A percentile compares a stretch with the other conserved stretches of the same genome.
Conservation (phyloP, 2,329 filamentous ascomycete species). For the Aurifilum marmelostoma region DNA sequence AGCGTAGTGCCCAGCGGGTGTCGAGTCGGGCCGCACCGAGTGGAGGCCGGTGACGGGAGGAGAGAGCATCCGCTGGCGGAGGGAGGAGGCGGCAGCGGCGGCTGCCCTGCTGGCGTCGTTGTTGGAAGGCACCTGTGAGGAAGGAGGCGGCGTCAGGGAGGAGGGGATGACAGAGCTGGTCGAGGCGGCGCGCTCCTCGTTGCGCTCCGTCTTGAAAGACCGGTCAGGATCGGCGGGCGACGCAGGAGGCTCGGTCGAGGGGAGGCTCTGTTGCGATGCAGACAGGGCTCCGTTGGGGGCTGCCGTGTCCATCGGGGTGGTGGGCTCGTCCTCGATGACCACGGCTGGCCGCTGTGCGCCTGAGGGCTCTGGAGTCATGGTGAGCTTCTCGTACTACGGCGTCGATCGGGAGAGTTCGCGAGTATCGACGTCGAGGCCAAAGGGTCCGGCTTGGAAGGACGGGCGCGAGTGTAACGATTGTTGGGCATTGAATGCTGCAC, state of each 20-base stretch:
- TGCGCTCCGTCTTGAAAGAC: constrained; percentile 55
- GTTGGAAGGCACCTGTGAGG: constrained; percentile 51
- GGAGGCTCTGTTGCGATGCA: constrained; percentile 58
- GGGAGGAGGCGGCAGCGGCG: constrained; percentile 46
- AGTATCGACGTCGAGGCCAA: neutral
- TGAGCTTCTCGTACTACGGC: neutral
- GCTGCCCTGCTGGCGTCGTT: constrained; percentile 35
- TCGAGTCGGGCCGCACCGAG: constrained; percentile 36
- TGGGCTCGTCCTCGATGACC: constrained; percentile 22
- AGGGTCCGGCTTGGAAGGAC: neutral
- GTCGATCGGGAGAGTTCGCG: neutral
- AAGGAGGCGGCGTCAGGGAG: constrained; percentile 61
- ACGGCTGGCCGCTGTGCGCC: constrained; percentile 15
- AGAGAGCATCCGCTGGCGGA: constrained; percentile 55
- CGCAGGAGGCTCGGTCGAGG: constrained; percentile 58
- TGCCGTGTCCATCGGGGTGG: constrained; percentile 13
- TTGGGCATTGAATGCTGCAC: neutral
- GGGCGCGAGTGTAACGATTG: neutral
- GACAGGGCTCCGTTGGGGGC: constrained; percentile 5
- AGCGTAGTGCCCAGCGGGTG: constrained; percentile 45
- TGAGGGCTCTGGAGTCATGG: constrained; percentile 22
- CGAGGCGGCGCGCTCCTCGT: constrained; percentile 46
- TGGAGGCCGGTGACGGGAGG: constrained; percentile 54
- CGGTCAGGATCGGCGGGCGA: constrained; percentile 53
- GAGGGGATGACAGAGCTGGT: constrained; percentile 55